These are phyloP conservation scores for Davidsoniella australis DNA, from an alignment of 2,329 filamentous ascomycete species.

Conservation along the genomic window DNA sequence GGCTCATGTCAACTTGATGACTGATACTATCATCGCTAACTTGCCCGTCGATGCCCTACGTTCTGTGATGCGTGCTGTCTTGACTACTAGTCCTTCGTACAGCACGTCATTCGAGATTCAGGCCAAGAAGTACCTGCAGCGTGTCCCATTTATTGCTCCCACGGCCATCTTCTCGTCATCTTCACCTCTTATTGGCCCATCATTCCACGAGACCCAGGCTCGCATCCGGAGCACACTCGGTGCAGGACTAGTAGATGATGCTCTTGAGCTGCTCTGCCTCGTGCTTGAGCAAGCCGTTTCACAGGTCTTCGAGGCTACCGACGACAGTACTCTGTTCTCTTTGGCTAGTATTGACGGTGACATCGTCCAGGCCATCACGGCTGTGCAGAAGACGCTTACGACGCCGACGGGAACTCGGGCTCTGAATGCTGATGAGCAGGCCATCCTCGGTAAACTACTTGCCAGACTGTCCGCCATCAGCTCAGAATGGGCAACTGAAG, in stretches of 20 bases:
- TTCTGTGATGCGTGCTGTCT: conserved; percentile 19
- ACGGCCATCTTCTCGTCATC: background rate
- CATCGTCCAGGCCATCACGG: conserved; percentile 22
- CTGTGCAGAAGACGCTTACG: conserved; percentile 19
- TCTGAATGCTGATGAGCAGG: conserved; percentile 13
- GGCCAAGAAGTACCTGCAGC: conserved; percentile 17
- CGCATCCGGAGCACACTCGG: conserved; percentile 17
- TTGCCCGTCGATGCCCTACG: conserved; percentile 24
- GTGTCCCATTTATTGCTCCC: conserved; percentile 10
- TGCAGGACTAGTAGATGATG: conserved; percentile 15
- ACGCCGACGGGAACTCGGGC: conserved; percentile 14
- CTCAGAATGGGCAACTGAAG: background rate
- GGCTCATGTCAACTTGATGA: conserved; percentile 31
- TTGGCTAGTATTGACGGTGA: conserved; percentile 18
- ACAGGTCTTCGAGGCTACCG: background rate
- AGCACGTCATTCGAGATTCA: conserved; percentile 20
- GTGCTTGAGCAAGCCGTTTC: conserved; percentile 11
- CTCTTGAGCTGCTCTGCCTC: conserved; percentile 13
- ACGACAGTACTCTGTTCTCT: background rate
- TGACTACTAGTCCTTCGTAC: conserved; percentile 17
- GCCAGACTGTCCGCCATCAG: background rate
- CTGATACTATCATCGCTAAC: conserved; percentile 27
- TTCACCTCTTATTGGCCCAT: conserved; percentile 6
- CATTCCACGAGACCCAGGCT: conserved; percentile 12
- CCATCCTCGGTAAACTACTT: background rate